phyloP scores from a whole-genome alignment of 2,329 filamentous ascomycete species.

The Fusarium miscanthi region DNA sequence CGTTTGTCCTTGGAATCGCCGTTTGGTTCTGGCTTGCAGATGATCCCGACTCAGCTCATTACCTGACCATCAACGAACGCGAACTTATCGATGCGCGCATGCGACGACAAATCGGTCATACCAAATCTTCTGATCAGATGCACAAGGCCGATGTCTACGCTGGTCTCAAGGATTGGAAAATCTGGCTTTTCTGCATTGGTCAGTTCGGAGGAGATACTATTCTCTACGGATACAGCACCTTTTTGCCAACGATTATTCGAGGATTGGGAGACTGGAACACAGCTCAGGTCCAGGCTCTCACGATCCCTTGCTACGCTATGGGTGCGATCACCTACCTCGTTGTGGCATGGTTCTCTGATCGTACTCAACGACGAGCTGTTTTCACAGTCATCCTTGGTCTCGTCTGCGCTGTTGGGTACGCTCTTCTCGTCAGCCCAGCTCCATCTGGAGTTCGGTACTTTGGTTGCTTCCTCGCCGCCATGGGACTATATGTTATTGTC shows the following conservation, averaged over 20 bases:
- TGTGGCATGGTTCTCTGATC: conserved; percentile 68
- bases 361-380: conserved; percentile 65
- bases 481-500: conserved; percentile 66
- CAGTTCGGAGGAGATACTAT: conserved; percentile 73
- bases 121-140: conserved; percentile 45
- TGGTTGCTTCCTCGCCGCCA: conserved; percentile 70
- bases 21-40: conserved; percentile 48
- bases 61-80: conserved; percentile 63
- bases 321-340: conserved; percentile 70
- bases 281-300: conserved; percentile 68
- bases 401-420: conserved; percentile 66
- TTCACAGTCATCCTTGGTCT: conserved; percentile 64
- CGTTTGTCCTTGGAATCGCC: conserved; percentile 47
- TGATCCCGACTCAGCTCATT: conserved; percentile 62
- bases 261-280: conserved; percentile 61
- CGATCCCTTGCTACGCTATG: conserved; percentile 73
- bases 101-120: conserved; percentile 46
- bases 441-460: conserved; percentile 69
- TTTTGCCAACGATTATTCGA: conserved; percentile 74
- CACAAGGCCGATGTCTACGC: conserved; percentile 67
- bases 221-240: conserved; percentile 71
- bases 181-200: conserved; percentile 67
- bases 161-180: conserved; percentile 69
- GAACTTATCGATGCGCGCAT: conserved; percentile 50
- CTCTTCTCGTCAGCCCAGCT: conserved; percentile 65